These are phyloP conservation scores for Passiflora organensis DNA, from an alignment of 345 rosid species.

Conservation along the genomic window DNA sequence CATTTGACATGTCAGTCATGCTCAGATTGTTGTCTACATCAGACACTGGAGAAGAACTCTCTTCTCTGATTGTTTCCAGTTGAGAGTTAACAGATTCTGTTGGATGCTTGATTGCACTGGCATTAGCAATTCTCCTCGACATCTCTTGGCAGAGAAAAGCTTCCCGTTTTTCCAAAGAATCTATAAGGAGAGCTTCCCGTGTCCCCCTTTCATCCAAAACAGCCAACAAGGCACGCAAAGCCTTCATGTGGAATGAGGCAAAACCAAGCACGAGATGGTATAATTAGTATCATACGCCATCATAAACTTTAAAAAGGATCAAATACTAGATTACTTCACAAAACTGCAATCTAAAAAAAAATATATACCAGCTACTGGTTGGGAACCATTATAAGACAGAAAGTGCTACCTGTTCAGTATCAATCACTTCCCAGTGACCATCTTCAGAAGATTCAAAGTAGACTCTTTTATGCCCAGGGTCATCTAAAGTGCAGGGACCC, in stretches of 20 bases:
- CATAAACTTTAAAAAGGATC: too few species aligned
- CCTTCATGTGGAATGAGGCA: conserved; percentile 46
- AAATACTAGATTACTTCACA: too few species aligned
- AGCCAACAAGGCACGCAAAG: conserved; percentile 62
- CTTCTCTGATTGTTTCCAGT: conserved; percentile 52
- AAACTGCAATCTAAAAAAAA: not conserved
- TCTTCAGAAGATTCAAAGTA: conserved; percentile 98
- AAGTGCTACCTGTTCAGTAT: conserved; percentile 63
- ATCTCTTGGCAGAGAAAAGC: conserved; percentile 61
- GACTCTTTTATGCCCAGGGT: conserved; percentile 91
- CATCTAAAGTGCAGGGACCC: conserved; percentile 79
- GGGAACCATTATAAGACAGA: conserved; percentile 3
- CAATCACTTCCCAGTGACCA: conserved; percentile 96
- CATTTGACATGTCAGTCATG: conserved; percentile 30
- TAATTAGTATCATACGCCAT: too few species aligned
- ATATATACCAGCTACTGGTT: not conserved
- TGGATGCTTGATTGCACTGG: conserved; percentile 16
- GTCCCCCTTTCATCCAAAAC: conserved; percentile 80
- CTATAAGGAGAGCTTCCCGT: conserved; percentile 80
- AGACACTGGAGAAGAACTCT: conserved; percentile 83
- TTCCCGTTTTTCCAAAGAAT: conserved; percentile 73
- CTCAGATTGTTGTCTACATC: conserved; percentile 73
- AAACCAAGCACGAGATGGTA: conserved; percentile 3
- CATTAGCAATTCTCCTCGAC: conserved; percentile 37
- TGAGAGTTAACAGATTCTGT: conserved; percentile 35